A percentile compares a stretch with the other conserved stretches of the same genome.
These are phyloP conservation scores for Aspergillus niger DNA, from an alignment of 2,329 filamentous ascomycete genomes.

Conservation along the genomic window DNA sequence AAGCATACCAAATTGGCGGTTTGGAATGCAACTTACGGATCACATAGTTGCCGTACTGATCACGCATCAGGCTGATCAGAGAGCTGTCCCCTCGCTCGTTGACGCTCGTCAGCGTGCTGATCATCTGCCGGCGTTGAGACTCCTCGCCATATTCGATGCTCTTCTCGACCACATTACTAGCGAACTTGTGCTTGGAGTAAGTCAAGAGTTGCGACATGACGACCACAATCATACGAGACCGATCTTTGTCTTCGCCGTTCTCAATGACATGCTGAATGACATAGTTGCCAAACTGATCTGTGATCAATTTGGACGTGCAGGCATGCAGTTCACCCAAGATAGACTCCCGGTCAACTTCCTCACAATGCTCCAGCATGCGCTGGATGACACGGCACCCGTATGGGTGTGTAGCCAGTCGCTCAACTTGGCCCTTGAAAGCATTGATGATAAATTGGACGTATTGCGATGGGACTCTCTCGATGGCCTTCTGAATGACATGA, in stretches of 20 bases:
- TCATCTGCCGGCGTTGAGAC: constrained; percentile 70
- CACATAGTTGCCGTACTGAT: constrained; percentile 94
- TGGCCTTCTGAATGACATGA: constrained; percentile 93
- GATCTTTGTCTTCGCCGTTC: constrained; percentile 72
- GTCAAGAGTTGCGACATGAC: constrained; percentile 71
- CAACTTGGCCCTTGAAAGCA: constrained; percentile 74
- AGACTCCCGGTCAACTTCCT: constrained; percentile 67
- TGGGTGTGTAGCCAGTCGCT: constrained; percentile 71
- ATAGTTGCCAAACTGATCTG: constrained; percentile 93
- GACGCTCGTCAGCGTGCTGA: constrained; percentile 61
- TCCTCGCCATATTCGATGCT: constrained; percentile 74
- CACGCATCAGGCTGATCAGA: constrained; percentile 78
- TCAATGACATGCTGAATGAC: constrained; percentile 90
- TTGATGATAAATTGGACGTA: constrained; percentile 85
- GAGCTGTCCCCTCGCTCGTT: constrained; percentile 67
- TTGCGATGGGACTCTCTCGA: constrained; percentile 74
- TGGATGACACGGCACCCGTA: constrained; percentile 95
- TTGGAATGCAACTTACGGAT: constrained; percentile 69
- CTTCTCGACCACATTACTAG: constrained; percentile 95
- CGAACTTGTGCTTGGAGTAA: constrained; percentile 92
- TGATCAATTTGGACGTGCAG: constrained; percentile 71
- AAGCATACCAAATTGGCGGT: constrained; percentile 14
- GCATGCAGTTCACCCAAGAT: constrained; percentile 79
- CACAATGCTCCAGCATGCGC: constrained; percentile 81
- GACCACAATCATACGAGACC: constrained; percentile 69